Evolutionary conservation across 2,329 filamentous ascomycete genomes (phyloP).

Genomic region (Neopestalotiopsis sp.): DNA sequence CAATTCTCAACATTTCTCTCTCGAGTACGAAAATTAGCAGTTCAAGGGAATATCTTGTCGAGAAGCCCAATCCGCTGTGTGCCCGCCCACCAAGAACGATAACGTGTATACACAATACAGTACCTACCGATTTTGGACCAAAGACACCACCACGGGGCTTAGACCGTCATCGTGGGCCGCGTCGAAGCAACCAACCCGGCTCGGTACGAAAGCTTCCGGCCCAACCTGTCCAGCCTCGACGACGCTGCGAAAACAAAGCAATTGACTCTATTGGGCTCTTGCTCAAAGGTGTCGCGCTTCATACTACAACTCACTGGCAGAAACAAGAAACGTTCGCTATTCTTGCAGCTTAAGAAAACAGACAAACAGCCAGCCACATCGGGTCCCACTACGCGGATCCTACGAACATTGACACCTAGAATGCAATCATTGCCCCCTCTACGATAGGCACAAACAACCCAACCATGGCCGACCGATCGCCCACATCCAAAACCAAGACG

Average conservation of each 20-base stretch:
- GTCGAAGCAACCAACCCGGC: not conserved
- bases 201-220: conserved; percentile 2
- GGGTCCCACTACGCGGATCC: not conserved
- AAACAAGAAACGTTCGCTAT: not conserved
- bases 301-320: not conserved
- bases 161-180: conserved; percentile 1
- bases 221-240: not conserved
- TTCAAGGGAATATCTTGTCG: not conserved
- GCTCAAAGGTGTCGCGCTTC: not conserved
- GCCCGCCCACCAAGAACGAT: not conserved
- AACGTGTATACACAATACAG: not conserved
- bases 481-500: conserved; percentile 47
- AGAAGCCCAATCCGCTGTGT: not conserved
- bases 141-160: not conserved
- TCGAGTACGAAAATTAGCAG: not conserved
- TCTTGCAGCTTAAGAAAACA: not conserved
- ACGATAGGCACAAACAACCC: conserved; percentile 16
- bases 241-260: not conserved
- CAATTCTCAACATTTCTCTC: not conserved
- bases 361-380: not conserved
- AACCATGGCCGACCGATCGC: conserved; percentile 39
- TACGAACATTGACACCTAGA: conserved; percentile 1
- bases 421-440: conserved; percentile 16
- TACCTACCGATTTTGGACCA: not conserved
- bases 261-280: not conserved